Evolutionary conservation across 495 filamentous ascomycete genomes (phyloP).

Genomic region (Talaromyces adpressus): DNA sequence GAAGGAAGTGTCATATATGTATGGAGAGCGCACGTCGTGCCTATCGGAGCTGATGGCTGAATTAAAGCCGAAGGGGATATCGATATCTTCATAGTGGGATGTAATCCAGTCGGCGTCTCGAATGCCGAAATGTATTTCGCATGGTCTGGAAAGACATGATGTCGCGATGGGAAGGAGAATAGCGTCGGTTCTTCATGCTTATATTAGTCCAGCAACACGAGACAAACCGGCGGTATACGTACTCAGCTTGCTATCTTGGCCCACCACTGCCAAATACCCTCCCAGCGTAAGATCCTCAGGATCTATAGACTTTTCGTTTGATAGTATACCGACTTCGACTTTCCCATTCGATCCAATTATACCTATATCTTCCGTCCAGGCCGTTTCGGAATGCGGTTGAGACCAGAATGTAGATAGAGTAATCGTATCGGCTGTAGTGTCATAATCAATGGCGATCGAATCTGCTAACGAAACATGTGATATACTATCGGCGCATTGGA

Average conservation of each 20-base stretch:
- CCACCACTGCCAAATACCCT: slow-evolving; percentile 73
- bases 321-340: slow-evolving; percentile 80
- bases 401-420: slow-evolving; percentile 58
- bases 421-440: slow-evolving; percentile 58
- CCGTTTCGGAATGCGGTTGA: slow-evolving; percentile 24
- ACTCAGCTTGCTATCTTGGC: slow-evolving; percentile 64
- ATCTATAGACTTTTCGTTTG: slow-evolving; percentile 54
- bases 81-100: slow-evolving; percentile 69
- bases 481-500: slow-evolving; percentile 29
- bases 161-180: slow-evolving; percentile 87
- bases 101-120: slow-evolving; percentile 68
- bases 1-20: slow-evolving; percentile 85
- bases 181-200: slow-evolving; percentile 54
- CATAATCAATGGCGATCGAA: slow-evolving; percentile 72
- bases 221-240: slow-evolving; percentile 18
- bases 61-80: slow-evolving; percentile 27
- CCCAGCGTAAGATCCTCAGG: slow-evolving; percentile 68
- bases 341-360: slow-evolving; percentile 26
- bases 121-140: slow-evolving; percentile 47
- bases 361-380: slow-evolving; percentile 44
- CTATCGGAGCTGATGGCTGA: slow-evolving; percentile 24
- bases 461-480: slow-evolving; percentile 41
- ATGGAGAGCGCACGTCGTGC: slow-evolving; percentile 62
- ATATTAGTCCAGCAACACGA: slow-evolving; percentile 8
- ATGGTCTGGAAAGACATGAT: slow-evolving; percentile 50